Evolutionary conservation across 768 basidiomycete genomes (phyloP).

Genomic region (Suillus luteus): DNA sequence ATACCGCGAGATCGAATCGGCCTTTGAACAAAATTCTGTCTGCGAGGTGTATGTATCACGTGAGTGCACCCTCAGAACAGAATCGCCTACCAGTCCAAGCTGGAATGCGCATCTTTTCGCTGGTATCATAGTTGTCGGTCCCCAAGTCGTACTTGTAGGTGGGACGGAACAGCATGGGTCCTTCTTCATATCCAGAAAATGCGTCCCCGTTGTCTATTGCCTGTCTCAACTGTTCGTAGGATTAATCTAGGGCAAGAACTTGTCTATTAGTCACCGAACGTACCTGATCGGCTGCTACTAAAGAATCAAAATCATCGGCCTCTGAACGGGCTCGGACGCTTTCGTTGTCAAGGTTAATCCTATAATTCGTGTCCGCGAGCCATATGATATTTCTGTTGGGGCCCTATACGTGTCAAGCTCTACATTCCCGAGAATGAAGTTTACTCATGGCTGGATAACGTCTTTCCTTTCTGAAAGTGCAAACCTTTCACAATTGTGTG

Average conservation of each 20-base stretch:
- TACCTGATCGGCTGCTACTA: slow-evolving; percentile 88
- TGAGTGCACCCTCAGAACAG: neutral
- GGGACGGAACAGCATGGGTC: slow-evolving; percentile 86
- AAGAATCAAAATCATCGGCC: slow-evolving; percentile 65
- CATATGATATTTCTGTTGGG: slow-evolving; percentile 82
- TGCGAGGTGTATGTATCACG: slow-evolving; percentile 34
- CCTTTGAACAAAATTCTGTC: slow-evolving; percentile 94
- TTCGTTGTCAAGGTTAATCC: slow-evolving; percentile 84
- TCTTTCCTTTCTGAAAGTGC: slow-evolving; percentile 88
- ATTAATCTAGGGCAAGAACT: slow-evolving; percentile 10
- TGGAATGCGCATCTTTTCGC: slow-evolving; percentile 94
- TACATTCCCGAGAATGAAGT: slow-evolving; percentile 28
- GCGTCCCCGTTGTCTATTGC: slow-evolving; percentile 73
- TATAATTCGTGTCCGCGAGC: slow-evolving; percentile 96
- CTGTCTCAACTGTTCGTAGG: slow-evolving; percentile 57
- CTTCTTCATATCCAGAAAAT: slow-evolving; percentile 86
- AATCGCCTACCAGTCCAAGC: slow-evolving; percentile 86
- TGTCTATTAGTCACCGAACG: slow-evolving; percentile 20
- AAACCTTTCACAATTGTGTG: slow-evolving; percentile 81
- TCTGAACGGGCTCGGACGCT: slow-evolving; percentile 69
- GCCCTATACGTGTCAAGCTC: slow-evolving; percentile 11
- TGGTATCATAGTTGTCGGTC: slow-evolving; percentile 88
- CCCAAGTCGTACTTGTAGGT: slow-evolving; percentile 91
- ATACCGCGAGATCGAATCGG: slow-evolving; percentile 71
- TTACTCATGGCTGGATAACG: slow-evolving; percentile 88